These are phyloP conservation scores for Arabidopsis arenosa DNA, from an alignment of 345 rosid species.

Conservation along the genomic window DNA sequence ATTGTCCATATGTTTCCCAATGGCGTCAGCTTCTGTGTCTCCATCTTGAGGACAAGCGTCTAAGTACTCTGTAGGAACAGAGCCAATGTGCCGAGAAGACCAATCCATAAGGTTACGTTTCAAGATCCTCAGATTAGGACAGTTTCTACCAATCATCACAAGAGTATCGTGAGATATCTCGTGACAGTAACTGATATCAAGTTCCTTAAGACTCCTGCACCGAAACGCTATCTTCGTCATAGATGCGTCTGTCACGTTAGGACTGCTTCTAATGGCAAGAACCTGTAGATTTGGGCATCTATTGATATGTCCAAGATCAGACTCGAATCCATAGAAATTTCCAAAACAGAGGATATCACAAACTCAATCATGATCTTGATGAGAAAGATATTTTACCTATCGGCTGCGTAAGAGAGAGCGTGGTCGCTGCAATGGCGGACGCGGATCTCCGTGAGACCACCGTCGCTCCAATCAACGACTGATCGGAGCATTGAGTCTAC, in stretches of 20 bases:
- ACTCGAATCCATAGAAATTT: not conserved
- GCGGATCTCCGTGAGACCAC: slow-evolving; percentile 60
- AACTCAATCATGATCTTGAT: not conserved
- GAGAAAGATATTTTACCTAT: slow-evolving; percentile 50
- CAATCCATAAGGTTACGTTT: slow-evolving; percentile 80
- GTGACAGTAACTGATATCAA: slow-evolving; percentile 81
- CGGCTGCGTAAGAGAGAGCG: slow-evolving; percentile 62
- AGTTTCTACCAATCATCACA: slow-evolving; percentile 64
- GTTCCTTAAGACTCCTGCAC: slow-evolving; percentile 61
- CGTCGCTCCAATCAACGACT: slow-evolving; percentile 67
- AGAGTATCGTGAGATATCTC: slow-evolving; percentile 78
- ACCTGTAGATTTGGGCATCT: slow-evolving; percentile 74
- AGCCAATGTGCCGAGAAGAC: slow-evolving; percentile 67
- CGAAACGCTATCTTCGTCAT: slow-evolving; percentile 63
- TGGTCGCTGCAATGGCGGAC: slow-evolving; percentile 85
- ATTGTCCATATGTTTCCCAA: slow-evolving; percentile 67
- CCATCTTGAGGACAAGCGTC: slow-evolving; percentile 88
- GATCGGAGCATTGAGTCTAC: slow-evolving; percentile 76
- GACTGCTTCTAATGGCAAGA: slow-evolving; percentile 72
- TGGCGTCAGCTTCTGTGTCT: slow-evolving; percentile 71
- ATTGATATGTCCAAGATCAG: slow-evolving; percentile 12
- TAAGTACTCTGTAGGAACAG: slow-evolving; percentile 68
- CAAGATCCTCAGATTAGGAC: slow-evolving; percentile 62
- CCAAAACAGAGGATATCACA: not conserved
- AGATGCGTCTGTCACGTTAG: slow-evolving; percentile 69